These are phyloP conservation scores for Candida golubevii DNA, from an alignment of 805 yeast species.

Conservation along the genomic window DNA sequence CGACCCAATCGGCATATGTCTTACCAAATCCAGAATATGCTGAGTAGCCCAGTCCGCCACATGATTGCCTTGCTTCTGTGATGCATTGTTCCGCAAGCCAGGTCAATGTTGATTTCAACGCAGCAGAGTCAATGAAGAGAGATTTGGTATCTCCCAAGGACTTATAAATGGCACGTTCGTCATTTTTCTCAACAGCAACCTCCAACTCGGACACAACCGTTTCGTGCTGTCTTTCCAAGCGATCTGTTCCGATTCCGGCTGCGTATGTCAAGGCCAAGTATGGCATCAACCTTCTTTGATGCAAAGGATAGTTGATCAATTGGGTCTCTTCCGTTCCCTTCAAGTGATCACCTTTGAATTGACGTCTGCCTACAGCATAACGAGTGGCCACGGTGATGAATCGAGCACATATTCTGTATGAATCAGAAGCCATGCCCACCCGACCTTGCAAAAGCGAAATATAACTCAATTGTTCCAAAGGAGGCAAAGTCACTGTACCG, in stretches of 20 bases:
- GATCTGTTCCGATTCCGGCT: conserved; percentile 35
- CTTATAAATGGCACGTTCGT: conserved; percentile 26
- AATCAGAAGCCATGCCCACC: conserved; percentile 42
- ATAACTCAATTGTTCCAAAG: conserved; percentile 43
- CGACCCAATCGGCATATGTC: conserved; percentile 43
- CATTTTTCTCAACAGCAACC: conserved; percentile 31
- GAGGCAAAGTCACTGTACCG: conserved; percentile 40
- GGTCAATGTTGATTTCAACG: conserved; percentile 41
- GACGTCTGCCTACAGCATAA: conserved; percentile 45
- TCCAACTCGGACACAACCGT: conserved; percentile 31
- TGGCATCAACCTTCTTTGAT: conserved; percentile 44
- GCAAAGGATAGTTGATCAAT: conserved; percentile 42
- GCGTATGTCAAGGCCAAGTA: conserved; percentile 39
- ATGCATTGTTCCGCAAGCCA: conserved; percentile 42
- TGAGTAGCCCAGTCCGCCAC: conserved; percentile 48
- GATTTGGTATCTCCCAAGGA: conserved; percentile 38
- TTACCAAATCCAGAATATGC: conserved; percentile 43
- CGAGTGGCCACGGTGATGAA: conserved; percentile 41
- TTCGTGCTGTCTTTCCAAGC: conserved; percentile 33
- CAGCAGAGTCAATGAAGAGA: conserved; percentile 42
- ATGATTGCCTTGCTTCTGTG: conserved; percentile 41
- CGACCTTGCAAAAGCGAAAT: conserved; percentile 43
- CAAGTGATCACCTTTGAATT: conserved; percentile 29
- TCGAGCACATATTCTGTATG: conserved; percentile 40
- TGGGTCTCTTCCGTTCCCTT: conserved; percentile 30